Base-by-base conservation (phyloP, 164 flowering plant species). In the Magnolia kwangsiensis region DNA sequence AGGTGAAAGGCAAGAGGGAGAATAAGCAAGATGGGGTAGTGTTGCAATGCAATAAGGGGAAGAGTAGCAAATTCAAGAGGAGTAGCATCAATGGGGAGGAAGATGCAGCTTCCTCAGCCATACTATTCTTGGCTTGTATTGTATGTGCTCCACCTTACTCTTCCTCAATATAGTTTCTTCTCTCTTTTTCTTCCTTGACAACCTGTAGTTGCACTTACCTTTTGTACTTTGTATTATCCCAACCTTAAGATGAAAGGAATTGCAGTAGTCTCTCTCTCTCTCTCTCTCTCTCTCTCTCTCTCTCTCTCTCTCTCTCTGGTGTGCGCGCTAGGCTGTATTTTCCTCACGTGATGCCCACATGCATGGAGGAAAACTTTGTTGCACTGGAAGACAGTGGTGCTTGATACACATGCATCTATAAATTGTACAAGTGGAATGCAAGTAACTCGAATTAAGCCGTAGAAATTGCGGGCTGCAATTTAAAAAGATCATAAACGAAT, bases 71-170 rank as follows among this genome's bases (percentile, higher is more conserved):
- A 86, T 91, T 93, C 90, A 93, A 93, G 88, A 90, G 90, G 74
- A 90, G 96, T 82, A 80, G 74, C 75, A 85, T 87, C 64, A 82
- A 79, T 78, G 84, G 89, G 69, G 93, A 89, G 70, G 91, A 87
- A 7, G 98, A 93, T 80, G 95, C 91, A n/a, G 85, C 85, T 78
- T 89, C 95, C 65, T 88, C 95, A 19, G 98, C 96, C 49, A 91
- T 91, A 74, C 87, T 91, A 67, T 80, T 91, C 68, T 91, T 93
- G 67, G 96, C 98, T 78, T 93, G 92, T 82, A 89, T 91, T 70
- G 96, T 88, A 66, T 91, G 88, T 79, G 73, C 90, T 61, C 86
- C 45, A 37, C 45, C 45, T 37, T 37, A 37, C 45, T 37, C 92
- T 24, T 76, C 83, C 14, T 75, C 69, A 19, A 19, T 3, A 18